Percentiles rank a stretch among this genome's conserved stretches.
Evolutionary conservation across 202 grass and related monocot species (phyloP).

Genomic region (Panicum hallii): DNA sequence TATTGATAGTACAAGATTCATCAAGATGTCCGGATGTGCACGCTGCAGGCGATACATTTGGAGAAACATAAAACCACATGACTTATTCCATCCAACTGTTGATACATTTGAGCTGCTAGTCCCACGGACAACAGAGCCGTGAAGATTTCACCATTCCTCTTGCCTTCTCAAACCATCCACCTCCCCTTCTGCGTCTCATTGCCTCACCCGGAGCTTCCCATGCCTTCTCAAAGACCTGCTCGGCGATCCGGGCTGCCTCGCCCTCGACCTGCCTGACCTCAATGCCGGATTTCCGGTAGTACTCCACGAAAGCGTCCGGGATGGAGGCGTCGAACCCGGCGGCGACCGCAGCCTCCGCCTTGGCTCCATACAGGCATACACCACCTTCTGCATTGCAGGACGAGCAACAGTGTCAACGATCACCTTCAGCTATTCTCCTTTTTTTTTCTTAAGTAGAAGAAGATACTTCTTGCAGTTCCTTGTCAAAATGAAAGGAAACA

Average conservation of each 20-base stretch:
- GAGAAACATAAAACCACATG: too few species aligned
- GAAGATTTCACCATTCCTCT: not conserved
- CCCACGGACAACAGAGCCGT: not conserved
- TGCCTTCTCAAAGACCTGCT: conserved; percentile 71
- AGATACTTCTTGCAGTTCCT: not conserved
- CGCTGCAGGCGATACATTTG: not conserved
- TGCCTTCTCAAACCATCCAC: not conserved
- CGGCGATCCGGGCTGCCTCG: conserved; percentile 67
- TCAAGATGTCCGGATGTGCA: not conserved
- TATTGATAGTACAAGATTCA: not conserved
- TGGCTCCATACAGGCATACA: conserved; percentile 63
- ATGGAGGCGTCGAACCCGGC: conserved; percentile 72
- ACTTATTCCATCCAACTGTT: not conserved
- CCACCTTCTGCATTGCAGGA: conserved; percentile 61
- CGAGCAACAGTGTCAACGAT: not conserved
- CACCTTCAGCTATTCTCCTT: not conserved
- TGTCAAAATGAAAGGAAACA: not conserved
- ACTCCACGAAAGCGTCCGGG: conserved; percentile 62
- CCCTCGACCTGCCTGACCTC: conserved; percentile 70
- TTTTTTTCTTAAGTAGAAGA: not conserved
- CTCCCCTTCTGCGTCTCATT: not conserved
- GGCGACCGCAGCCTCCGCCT: conserved; percentile 85
- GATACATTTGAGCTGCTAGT: not conserved
- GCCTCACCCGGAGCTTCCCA: conserved; percentile 63
- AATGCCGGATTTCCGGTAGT: conserved; percentile 69